Evolutionary conservation across 2,329 filamentous ascomycete genomes (phyloP), one percentile per base, ranked within the genome.

Genomic region (Arthroderma sp.): DNA sequence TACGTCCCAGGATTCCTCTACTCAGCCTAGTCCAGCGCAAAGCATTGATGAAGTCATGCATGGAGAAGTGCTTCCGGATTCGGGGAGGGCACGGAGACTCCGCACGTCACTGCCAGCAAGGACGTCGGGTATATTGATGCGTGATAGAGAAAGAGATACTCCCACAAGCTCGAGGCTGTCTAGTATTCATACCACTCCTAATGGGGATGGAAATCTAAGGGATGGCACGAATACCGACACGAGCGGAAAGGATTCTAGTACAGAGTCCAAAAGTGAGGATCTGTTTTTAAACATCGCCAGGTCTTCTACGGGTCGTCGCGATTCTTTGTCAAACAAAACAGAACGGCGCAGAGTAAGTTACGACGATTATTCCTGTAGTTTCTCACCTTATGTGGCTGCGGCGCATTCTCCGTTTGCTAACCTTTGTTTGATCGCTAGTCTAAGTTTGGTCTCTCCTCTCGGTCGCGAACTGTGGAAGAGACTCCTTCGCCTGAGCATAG

Each of bases 261-360:
- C 58, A 34, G 63, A 68, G 37, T 57, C 56, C 29, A 63, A 61
- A 47, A 65, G 61, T 47, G 66, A 68, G 43, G 67, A 70, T 55
- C 52, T 70, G 29, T 70, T 69, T 49, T 51, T 70, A 44, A 69
- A 70, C 48, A 69, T 70, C 47, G 67, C 67, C 7, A 61, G 62
- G 49, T 58, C 62, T 4, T 65, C 65, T 43, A 62, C 61, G 5
- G 53, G 45, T 36, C 61, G 60, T 47, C 62, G 61, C 40, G 58
- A 62, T 42, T 64, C 63, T 11, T 38, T 62, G 27, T 55, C 57
- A 33, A 61, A 58, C 38, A 59, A 22, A 22, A 22, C 61, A n/a
- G 63, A 65, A 44, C 57, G 63, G 33, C 57, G 44, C 22, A 50
- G 34, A 36, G 47, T 52, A 46, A 43, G 48, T 38, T 33, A 8